These are phyloP conservation scores for Monilinia polystroma DNA, from an alignment of 2,329 filamentous ascomycete genomes.

Conservation along the genomic window DNA sequence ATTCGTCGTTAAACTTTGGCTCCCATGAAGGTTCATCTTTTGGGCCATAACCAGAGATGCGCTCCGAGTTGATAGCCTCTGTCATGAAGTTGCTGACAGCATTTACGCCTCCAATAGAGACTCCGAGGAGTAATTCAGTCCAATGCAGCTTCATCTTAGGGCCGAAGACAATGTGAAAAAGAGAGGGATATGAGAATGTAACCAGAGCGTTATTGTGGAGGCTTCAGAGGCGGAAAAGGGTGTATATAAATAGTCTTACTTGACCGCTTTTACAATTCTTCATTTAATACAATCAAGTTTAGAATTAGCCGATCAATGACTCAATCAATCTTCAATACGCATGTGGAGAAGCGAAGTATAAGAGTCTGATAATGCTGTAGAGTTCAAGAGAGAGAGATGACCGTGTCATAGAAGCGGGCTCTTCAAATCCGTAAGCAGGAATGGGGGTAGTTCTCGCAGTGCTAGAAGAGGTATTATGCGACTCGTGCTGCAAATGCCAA, in stretches of 20 bases:
- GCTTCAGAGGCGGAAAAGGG: not conserved
- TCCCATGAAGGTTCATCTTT: constrained; percentile 10
- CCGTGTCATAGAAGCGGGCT: not conserved
- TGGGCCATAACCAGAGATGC: constrained; percentile 9
- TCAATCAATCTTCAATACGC: not conserved
- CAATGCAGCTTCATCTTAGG: constrained; percentile 5
- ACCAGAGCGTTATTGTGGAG: not conserved
- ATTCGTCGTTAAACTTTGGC: not conserved
- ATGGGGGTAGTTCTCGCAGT: not conserved
- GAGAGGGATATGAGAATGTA: not conserved
- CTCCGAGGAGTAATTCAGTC: constrained; percentile 3
- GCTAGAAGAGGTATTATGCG: not conserved
- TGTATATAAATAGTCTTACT: constrained; percentile 2
- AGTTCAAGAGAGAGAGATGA: not conserved
- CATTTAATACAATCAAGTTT: not conserved
- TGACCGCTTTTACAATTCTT: not conserved
- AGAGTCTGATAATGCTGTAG: not conserved
- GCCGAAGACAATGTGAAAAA: not conserved
- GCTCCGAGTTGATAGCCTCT: constrained; percentile 8
- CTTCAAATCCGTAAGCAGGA: not conserved
- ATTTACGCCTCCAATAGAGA: not conserved
- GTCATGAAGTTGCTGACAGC: constrained; percentile 10
- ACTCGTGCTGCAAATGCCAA: no score
- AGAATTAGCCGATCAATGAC: not conserved
- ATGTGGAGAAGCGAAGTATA: not conserved